phyloP scores from a whole-genome alignment of 179 eudicot species.

The Heliamphora pulchella region DNA sequence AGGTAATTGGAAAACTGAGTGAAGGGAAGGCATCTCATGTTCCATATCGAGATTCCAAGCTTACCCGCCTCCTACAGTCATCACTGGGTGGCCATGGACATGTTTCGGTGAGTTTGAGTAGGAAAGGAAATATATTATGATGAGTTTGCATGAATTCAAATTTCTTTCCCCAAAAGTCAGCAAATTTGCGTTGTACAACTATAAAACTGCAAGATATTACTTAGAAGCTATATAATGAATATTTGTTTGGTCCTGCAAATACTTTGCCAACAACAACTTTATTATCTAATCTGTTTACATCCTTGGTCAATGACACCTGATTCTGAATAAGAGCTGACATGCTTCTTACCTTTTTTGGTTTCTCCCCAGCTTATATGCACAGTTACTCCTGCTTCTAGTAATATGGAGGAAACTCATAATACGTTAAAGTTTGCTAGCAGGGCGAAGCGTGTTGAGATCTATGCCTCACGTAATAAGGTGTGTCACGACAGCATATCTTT shows the following conservation, averaged over 20 bases:
- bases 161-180: not conserved
- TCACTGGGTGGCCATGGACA: slow-evolving; percentile 97
- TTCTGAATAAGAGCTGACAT: slow-evolving; percentile 10
- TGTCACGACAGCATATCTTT: slow-evolving; percentile 10
- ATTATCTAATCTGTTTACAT: not conserved
- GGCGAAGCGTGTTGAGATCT: slow-evolving; percentile 93
- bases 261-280: not conserved
- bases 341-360: not conserved
- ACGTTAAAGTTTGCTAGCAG: slow-evolving; percentile 97
- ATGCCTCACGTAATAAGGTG: slow-evolving; percentile 97
- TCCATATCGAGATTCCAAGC: slow-evolving; percentile 97
- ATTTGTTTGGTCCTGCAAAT: not conserved
- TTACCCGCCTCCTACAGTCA: slow-evolving; percentile 89
- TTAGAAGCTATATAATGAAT: not conserved
- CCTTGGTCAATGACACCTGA: not conserved
- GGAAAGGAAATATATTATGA: not conserved
- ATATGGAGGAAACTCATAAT: slow-evolving; percentile 97
- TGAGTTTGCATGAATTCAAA: not conserved
- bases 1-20: slow-evolving; percentile 98
- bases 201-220: not conserved
- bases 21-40: slow-evolving; percentile 96
- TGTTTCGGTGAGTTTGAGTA: slow-evolving; percentile 72
- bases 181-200: not conserved
- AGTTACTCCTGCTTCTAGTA: slow-evolving; percentile 96
- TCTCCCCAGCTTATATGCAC: slow-evolving; percentile 85